phyloP scores from a whole-genome alignment of 2,329 filamentous ascomycete species.

The Arthrinium phaeospermum region DNA sequence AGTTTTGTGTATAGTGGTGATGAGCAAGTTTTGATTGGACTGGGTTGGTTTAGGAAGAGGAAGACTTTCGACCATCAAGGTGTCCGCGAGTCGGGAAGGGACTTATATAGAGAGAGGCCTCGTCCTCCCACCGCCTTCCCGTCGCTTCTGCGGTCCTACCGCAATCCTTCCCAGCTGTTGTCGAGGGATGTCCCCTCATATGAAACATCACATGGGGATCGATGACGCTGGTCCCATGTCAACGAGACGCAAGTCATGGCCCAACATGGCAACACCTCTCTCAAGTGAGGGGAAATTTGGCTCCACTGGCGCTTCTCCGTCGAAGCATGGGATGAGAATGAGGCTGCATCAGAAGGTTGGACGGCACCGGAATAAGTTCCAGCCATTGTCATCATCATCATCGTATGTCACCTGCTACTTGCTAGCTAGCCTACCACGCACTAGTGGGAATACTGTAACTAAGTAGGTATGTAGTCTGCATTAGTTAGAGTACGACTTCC shows the following conservation, averaged over 20 bases:
- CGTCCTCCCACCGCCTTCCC: neutral
- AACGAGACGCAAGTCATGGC: neutral
- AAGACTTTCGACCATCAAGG: neutral
- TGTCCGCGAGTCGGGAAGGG: neutral
- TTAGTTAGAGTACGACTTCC: neutral
- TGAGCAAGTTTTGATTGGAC: conserved; percentile 12
- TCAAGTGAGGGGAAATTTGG: neutral
- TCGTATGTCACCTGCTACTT: neutral
- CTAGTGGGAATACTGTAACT: neutral
- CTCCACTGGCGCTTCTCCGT: neutral
- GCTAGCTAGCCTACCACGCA: neutral
- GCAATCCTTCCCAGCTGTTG: neutral
- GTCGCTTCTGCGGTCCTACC: neutral
- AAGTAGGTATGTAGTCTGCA: neutral
- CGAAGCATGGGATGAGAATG: conserved; percentile 9
- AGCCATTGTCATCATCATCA: neutral
- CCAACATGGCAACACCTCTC: neutral
- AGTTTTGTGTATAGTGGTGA: neutral
- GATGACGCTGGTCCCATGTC: conserved; percentile 7
- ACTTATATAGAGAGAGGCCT: neutral
- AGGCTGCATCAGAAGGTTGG: neutral
- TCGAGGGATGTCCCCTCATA: neutral
- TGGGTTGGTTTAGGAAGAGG: neutral
- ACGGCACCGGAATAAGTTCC: neutral
- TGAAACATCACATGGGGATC: neutral